phyloP scores from a whole-genome alignment of 1,284 basidiomycete genomes.

The Cutaneotrichosporon mucoides region DNA sequence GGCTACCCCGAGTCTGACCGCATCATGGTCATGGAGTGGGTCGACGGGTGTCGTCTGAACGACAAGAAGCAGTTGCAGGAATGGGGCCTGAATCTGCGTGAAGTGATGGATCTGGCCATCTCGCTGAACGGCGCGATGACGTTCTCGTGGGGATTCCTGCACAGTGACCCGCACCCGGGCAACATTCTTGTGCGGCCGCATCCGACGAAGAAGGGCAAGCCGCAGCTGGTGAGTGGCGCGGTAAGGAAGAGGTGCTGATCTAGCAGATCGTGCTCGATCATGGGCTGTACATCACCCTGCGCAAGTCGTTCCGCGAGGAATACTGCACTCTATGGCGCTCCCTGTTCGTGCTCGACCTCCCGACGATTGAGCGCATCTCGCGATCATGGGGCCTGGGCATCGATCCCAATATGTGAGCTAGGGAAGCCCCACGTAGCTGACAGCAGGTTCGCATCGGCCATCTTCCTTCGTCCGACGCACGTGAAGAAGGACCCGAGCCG shows the following conservation, averaged over 20 bases:
- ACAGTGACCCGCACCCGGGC: conserved; percentile 62
- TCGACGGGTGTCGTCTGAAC: conserved; percentile 65
- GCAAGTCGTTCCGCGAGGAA: conserved; percentile 62
- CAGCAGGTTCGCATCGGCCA: conserved; percentile 46
- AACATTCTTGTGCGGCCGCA: conserved; percentile 77
- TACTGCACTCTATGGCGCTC: conserved; percentile 77
- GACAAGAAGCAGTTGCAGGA: conserved; percentile 55
- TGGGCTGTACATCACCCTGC: conserved; percentile 71
- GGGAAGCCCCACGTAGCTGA: too few species aligned
- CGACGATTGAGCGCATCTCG: conserved; percentile 61
- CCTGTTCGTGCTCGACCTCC: conserved; percentile 66
- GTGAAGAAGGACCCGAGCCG: conserved; percentile 33
- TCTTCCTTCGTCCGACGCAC: conserved; percentile 45
- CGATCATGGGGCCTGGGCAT: conserved; percentile 70
- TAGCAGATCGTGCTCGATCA: conserved; percentile 67
- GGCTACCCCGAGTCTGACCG: conserved; percentile 56
- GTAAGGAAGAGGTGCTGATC: neutral
- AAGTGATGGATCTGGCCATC: conserved; percentile 51
- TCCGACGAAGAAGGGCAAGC: conserved; percentile 57
- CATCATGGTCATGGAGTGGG: conserved; percentile 78
- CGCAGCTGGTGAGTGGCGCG: conserved; percentile 62
- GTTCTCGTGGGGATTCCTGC: conserved; percentile 83
- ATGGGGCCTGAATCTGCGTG: conserved; percentile 52
- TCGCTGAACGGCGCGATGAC: conserved; percentile 77
- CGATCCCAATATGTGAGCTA: conserved; percentile 66